Base-by-base conservation (phyloP, 164 flowering plant genomes). In the Malania oleifera region DNA sequence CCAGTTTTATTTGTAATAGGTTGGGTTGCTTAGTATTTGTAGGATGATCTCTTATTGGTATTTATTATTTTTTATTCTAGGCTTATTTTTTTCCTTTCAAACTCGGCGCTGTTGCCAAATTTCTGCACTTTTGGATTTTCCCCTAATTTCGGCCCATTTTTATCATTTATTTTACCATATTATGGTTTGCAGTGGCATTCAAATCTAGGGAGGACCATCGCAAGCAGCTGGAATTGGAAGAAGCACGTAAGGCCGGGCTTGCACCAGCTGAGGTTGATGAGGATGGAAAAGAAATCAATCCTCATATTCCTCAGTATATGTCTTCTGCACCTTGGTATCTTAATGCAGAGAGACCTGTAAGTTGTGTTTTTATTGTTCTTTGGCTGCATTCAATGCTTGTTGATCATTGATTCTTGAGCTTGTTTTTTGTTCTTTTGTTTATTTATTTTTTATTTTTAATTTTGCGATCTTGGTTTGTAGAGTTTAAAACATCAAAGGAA, bases 191-290 rank as follows among this genome's bases (percentile, higher is more conserved):
- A 50, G 53, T 50, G 53, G 53, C 53, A 2, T 50, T 50, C 18
- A 50, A 50, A 17, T 50, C 53, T 2, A 50, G 53, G 53, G 53
- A 50, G 53, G 53, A 50, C 24, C 53, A 50, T 50, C 28, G 53
- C 13, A 50, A 50, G 53, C 53, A 50, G 34, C n/a, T 50, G 18
- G 53, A 50, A 50, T 50, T 50, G 53, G 53, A 50, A 27, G 53
- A 50, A 25, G 53, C 53, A 8, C 53, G 53, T 24, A 50, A 50
- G 53, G 53, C 53, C 13, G 53, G 53, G 29, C 34, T 50, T 24
- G 53, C 53, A 50, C 53, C 53, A 2, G 53, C 53, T 50, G 53
- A 50, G 13, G 53, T 50, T 50, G 53, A 50, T 25, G 53, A 50
- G 34, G 53, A 50, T 50, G 53, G 53, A 50, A 50, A 27, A 17